Conservation (phyloP, 164 flowering plant genomes). For the Pachysandra terminalis region DNA sequence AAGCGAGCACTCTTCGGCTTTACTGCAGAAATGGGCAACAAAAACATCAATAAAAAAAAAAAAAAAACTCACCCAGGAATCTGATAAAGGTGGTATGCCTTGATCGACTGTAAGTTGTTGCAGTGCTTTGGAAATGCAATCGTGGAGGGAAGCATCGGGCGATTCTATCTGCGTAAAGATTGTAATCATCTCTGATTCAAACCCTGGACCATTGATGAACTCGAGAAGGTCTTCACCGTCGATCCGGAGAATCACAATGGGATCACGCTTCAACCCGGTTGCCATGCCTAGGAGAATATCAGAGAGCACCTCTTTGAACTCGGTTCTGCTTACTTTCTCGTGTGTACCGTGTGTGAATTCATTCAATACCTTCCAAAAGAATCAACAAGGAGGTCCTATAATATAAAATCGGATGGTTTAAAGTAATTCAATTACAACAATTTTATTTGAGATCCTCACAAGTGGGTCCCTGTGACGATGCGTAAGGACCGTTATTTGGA, state of each 20-base stretch:
- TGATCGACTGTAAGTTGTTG: conserved; percentile 72
- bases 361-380: conserved; percentile 59
- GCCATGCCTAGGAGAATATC: conserved; percentile 89
- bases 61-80: conserved; percentile 97
- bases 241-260: conserved; percentile 86
- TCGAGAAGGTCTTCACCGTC: conserved; percentile 89
- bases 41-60: background rate
- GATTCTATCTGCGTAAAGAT: conserved; percentile 44
- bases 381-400: background rate
- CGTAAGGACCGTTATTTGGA: no score
- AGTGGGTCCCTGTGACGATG: no score
- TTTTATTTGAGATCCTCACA: no score
- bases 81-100: conserved; percentile 89
- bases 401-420: no score
- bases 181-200: conserved; percentile 57
- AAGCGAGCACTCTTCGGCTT: background rate
- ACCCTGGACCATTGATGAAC: conserved; percentile 55
- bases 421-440: no score
- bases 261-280: conserved; percentile 85
- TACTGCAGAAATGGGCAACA: background rate
- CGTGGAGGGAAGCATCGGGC: conserved; percentile 37
- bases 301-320: conserved; percentile 73
- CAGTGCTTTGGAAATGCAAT: conserved; percentile 50
- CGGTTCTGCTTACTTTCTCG: conserved; percentile 66
- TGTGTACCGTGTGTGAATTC: conserved; percentile 81